A percentile compares a stretch with the other conserved stretches of the same genome.
phyloP scores from a whole-genome alignment of 305 asterid genomes.

The Euphrasia arctica region DNA sequence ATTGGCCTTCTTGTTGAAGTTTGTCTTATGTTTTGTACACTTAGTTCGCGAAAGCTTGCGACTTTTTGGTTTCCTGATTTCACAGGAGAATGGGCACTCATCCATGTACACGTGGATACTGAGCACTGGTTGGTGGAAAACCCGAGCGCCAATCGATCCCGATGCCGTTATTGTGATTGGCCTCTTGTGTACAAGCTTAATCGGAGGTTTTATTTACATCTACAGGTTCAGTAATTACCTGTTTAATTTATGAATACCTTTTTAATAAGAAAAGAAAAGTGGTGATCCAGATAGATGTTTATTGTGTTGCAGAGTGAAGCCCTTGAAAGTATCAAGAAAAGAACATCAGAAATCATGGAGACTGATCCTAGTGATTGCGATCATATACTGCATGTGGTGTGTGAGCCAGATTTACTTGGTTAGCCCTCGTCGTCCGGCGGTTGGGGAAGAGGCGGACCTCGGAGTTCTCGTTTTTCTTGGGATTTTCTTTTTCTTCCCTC shows the following conservation, averaged over 20 bases:
- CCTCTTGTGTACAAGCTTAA: slow-evolving; percentile 53
- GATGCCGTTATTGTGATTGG: slow-evolving; percentile 67
- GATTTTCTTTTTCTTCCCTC: slow-evolving; percentile 72
- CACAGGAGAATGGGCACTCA: slow-evolving; percentile 87
- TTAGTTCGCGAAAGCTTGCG: no score
- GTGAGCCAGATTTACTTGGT: slow-evolving; percentile 71
- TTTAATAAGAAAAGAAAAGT: no score
- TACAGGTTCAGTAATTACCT: slow-evolving; percentile 56
- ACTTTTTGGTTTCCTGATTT: slow-evolving; percentile 5
- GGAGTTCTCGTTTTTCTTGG: slow-evolving; percentile 76
- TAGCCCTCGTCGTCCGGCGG: slow-evolving; percentile 72
- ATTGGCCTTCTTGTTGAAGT: no score
- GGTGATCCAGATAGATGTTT: slow-evolving; percentile 12
- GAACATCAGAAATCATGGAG: slow-evolving; percentile 38
- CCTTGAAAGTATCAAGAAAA: slow-evolving; percentile 38
- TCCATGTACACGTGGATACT: slow-evolving; percentile 79
- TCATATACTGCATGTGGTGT: slow-evolving; percentile 71
- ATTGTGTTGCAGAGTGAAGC: slow-evolving; percentile 44
- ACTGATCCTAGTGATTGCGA: slow-evolving; percentile 45
- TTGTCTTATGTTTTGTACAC: no score
- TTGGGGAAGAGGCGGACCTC: slow-evolving; percentile 92
- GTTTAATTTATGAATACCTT: no score
- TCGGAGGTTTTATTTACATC: slow-evolving; percentile 69
- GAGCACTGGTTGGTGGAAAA: slow-evolving; percentile 96
- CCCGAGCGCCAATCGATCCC: slow-evolving; percentile 65